Conservation (phyloP, 2,329 filamentous ascomycete genomes). For the Paecilomyces fulvus region DNA sequence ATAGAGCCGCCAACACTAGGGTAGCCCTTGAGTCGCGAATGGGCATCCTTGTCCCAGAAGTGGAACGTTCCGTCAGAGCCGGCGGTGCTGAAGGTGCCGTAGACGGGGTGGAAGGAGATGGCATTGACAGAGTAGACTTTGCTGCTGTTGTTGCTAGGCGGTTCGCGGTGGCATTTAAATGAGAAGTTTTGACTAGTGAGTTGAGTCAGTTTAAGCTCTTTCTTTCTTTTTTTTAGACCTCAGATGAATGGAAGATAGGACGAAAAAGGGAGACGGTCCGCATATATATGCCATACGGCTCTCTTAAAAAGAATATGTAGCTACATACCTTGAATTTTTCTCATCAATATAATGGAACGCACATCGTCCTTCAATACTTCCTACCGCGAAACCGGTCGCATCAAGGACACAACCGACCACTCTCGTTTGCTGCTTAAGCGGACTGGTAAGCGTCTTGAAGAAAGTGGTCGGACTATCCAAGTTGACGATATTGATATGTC, state of each 20-base stretch:
- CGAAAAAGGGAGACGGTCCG: no score
- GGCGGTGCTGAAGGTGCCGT: conserved; percentile 88
- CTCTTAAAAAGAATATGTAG: background rate
- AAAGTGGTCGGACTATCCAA: conserved; percentile 68
- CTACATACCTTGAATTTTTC: conserved; percentile 51
- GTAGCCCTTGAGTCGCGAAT: conserved; percentile 75
- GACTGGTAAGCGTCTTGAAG: conserved; percentile 80
- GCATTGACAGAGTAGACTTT: conserved; percentile 85
- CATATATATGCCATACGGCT: no score
- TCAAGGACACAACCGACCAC: conserved; percentile 84
- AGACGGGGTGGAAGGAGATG: conserved; percentile 85
- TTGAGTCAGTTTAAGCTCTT: background rate
- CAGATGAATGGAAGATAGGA: no score
- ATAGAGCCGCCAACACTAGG: conserved; percentile 71
- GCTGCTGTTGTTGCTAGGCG: conserved; percentile 49
- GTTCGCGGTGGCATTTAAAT: conserved; percentile 83
- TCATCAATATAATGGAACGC: conserved; percentile 89
- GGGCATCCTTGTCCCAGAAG: conserved; percentile 67
- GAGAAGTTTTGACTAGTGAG: conserved; percentile 67
- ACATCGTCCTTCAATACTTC: conserved; percentile 79
- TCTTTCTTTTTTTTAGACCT: no score
- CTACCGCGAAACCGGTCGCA: conserved; percentile 72
- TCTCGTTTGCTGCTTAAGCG: conserved; percentile 83
- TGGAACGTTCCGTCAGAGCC: conserved; percentile 79
- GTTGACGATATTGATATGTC: conserved; percentile 79